Base-by-base conservation (phyloP, 768 basidiomycete species). In the Collybia sordida region DNA sequence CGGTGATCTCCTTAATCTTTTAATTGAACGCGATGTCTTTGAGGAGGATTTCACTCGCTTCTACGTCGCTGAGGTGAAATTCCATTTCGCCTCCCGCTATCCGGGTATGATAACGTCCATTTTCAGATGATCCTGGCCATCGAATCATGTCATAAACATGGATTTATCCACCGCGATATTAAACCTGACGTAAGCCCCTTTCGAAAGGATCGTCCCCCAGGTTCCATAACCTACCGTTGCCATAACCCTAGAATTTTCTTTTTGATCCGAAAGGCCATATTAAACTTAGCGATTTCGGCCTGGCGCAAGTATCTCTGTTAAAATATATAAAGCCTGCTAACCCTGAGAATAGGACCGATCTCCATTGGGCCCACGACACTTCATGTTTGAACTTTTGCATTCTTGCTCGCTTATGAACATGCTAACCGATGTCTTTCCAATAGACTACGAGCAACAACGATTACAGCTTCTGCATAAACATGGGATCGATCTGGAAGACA, bases 111-210 rank as follows among this genome's bases (percentile, higher is more conserved):
- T 49, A 41, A 49, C 49, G 53, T 18, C 50, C 43, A 42, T 22
- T 28, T 6, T 21, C 63, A 93, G 91, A 97, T 97, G 94, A 78
- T 98, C 51, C 80, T 98, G 17, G 92, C 93, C 24, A 86, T 98
- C 54, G 89, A 95, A 66, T 88, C 87, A 53, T 95, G 93, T 66
- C 94, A 97, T 72, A 87, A 86, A 65, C 85, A 90, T 59, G 95
- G 95, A 8, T 98, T 95, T 72, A 97, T 98, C 62, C 96, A 98
- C 73, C 83, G 96, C 53, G 96, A 99, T 73, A 95, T 98, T 71
- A 95, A 97, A 70, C 90, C 93, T 59, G 91, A 95, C 70, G 88
- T 90, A 66, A 64, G 83, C 70, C 18, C 38, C 23, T 34, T 40
- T 51, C 50, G 43, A 61, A 52, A 52, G 52, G 28, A 55, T 41